Evolutionary conservation across 495 filamentous ascomycete species (phyloP).

Genomic region (Trichoderma reesei): DNA sequence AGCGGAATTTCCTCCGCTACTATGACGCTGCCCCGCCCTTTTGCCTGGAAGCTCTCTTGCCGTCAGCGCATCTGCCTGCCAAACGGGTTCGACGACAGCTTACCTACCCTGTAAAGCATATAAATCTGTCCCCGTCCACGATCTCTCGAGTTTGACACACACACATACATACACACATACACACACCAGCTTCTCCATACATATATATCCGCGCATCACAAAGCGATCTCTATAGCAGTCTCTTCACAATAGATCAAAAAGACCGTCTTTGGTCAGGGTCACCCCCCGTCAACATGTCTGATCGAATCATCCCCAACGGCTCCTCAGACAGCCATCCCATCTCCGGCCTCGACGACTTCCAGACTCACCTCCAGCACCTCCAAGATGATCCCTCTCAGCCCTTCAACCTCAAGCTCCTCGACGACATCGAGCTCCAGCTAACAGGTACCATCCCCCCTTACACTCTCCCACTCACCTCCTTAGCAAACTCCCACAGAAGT

Average conservation of each 20-base stretch:
- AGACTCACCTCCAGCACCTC: slow-evolving; percentile 40
- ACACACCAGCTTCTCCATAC: too few species aligned
- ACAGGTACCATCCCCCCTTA: slow-evolving; percentile 25
- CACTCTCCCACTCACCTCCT: background rate
- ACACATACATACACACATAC: too few species aligned
- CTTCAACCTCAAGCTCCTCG: slow-evolving; percentile 38
- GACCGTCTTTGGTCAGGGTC: background rate
- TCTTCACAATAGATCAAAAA: background rate
- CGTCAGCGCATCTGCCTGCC: slow-evolving; percentile 8
- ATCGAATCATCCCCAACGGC: slow-evolving; percentile 23
- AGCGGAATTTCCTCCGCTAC: slow-evolving; percentile 9
- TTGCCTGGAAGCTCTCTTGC: background rate
- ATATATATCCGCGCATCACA: too few species aligned
- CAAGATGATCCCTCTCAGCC: slow-evolving; percentile 25
- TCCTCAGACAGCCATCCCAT: slow-evolving; percentile 28
- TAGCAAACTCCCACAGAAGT: background rate
- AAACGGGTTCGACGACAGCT: background rate
- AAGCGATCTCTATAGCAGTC: too few species aligned
- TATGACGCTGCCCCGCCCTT: background rate
- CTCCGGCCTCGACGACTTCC: slow-evolving; percentile 37
- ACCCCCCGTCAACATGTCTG: background rate
- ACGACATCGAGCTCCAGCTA: slow-evolving; percentile 45
- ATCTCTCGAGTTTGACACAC: too few species aligned
- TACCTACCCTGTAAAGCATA: slow-evolving; percentile 4
- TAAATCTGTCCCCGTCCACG: background rate